Evolutionary conservation across 2,329 filamentous ascomycete species (phyloP), one percentile per base, ranked within the genome.

Genomic region (Cladosporium sp.): DNA sequence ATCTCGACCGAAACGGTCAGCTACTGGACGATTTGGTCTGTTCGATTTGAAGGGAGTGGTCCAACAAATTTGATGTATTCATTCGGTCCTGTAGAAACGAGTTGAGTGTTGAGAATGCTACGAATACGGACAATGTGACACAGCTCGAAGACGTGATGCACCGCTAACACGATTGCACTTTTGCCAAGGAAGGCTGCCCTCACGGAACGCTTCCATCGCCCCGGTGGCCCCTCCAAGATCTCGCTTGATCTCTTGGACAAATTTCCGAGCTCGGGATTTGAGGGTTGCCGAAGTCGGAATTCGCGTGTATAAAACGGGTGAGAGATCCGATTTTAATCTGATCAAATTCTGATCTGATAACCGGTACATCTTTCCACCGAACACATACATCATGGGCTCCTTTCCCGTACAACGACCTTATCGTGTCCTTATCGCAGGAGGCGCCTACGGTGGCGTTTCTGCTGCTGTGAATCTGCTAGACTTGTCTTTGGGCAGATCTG

Each of bases 371-470:
- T 30, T 57, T 54, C 47, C 32, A 38, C 47, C 47, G 14, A 54
- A 15, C 21, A 47, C n/a, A 49, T n/a, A n/a, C n/a, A n/a, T n/a
- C n/a, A 64, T 64, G 61, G 61, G 61, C 12, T 64, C 61, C 10
- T 18, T 64, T 32, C 51, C 36, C 8, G 51, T 36, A 26, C 36
- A 32, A 32, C 61, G 49, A 47, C 51, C 51, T 14, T 64, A 44
- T 32, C 49, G 61, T 26, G 82, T 93, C 12, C 82, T 93, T 44
- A 81, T 93, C 65, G 84, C 89, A 36, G 91, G 91, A 44, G 90
- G 88, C 69, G 89, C 88, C 47, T 93, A 93, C 72, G 86, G 84
- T n/a, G 91, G 91, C 38, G 82, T 93, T 5, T 85, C 88, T 14
- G 84, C 86, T 1, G 85, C 87, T 6, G 78, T 91, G 71, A 90